phyloP scores from a whole-genome alignment of 495 filamentous ascomycete genomes.

The Penicillium manginii region DNA sequence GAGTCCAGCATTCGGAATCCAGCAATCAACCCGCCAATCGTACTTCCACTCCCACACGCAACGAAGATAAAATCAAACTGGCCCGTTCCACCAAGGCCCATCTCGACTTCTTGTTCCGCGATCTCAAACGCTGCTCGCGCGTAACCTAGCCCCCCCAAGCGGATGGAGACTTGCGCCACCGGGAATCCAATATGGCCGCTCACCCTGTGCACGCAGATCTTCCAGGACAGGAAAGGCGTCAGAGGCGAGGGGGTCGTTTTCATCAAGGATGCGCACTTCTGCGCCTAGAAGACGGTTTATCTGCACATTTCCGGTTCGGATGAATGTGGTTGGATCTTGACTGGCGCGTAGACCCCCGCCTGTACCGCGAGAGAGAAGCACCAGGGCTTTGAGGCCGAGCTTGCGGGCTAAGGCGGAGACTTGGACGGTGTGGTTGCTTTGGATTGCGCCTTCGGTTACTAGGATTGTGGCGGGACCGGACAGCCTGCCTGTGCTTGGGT shows the following conservation, averaged over 20 bases:
- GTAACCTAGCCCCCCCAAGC: slow-evolving; percentile 45
- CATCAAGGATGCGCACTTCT: slow-evolving; percentile 41
- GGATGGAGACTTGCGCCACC: slow-evolving; percentile 46
- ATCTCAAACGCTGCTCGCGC: slow-evolving; percentile 45
- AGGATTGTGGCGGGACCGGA: slow-evolving; percentile 32
- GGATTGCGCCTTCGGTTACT: slow-evolving; percentile 46
- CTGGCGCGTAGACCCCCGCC: slow-evolving; percentile 30
- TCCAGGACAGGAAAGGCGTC: slow-evolving; percentile 28
- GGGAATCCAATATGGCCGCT: slow-evolving; percentile 42
- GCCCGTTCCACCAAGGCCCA: slow-evolving; percentile 22
- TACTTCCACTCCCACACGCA: slow-evolving; percentile 45
- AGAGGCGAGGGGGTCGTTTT: slow-evolving; percentile 11
- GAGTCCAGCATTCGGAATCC: slow-evolving; percentile 43
- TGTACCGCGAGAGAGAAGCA: slow-evolving; percentile 35
- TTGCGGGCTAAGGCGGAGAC: slow-evolving; percentile 36
- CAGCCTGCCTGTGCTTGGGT: slow-evolving; percentile 11
- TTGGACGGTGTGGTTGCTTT: slow-evolving; percentile 49
- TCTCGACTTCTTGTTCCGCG: slow-evolving; percentile 32
- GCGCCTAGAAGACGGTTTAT: slow-evolving; percentile 39
- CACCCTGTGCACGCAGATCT: slow-evolving; percentile 17
- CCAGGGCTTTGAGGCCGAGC: slow-evolving; percentile 31
- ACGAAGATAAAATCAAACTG: slow-evolving; percentile 45
- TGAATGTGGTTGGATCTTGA: slow-evolving; percentile 21
- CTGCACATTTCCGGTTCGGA: slow-evolving; percentile 37
- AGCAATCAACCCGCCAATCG: slow-evolving; percentile 41